Evolutionary conservation across 768 basidiomycete genomes (phyloP), one percentile per base, ranked within the genome.

Genomic region (Mycena vulgaris): DNA sequence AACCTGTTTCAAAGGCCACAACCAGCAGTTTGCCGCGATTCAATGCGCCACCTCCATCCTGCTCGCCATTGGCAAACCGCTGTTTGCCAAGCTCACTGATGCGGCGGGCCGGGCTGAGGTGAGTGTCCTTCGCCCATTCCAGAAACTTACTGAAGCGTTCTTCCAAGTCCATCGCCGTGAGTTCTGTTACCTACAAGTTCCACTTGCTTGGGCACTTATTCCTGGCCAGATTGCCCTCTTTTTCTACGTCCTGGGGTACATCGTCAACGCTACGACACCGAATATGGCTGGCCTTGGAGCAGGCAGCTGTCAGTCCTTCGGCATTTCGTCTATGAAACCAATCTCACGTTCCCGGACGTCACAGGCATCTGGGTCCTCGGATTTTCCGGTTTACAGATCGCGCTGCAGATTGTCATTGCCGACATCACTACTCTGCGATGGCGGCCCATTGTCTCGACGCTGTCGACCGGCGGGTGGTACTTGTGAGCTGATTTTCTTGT

Each of bases 371-470:
- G 52, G 73, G 74, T 58, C 39, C 73, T 72, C 45, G 65, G 62
- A 31, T 62, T 40, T 61, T 85, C 82, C 25, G 85, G 86, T 8
- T 73, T 87, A 45, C 86, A 87, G 67, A 78, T 87, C 25, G 80
- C 86, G 14, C 85, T 84, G 33, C 83, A 84, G 62, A 85, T 86
- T 65, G 79, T 84, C 31, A 82, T 84, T 35, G 85, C 83, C 23
- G 83, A 85, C 63, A 80, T 81, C 55, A 84, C 82, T 11, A 81
- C 83, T 2, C 78, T 84, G 21, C 66, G 64, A 25, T 82, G 80
- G 80, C 79, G 84, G 39, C 80, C 83, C 1, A 75, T 87, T 33
- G 80, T 87, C 42, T 80, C 79, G 17, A 75, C 81, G 5, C 30
- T 69, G 59, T 73, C 72, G 19, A 73, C 68, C 17, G 72, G 72